Evolutionary conservation across 2,329 filamentous ascomycete genomes (phyloP).

Genomic region (Myriosclerotinia curreyana): DNA sequence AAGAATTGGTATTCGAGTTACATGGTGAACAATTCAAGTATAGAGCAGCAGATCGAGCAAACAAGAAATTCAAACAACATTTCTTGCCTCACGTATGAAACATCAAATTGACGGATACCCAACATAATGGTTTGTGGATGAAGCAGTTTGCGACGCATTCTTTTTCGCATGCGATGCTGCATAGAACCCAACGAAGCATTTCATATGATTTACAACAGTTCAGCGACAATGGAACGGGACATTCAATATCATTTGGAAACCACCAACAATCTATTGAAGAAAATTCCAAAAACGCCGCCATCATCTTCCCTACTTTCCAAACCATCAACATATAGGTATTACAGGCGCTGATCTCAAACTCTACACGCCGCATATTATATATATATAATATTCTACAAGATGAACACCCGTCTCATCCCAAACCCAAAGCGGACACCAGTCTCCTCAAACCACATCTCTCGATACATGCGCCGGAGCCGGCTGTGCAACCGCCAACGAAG

Average conservation of each 20-base stretch:
- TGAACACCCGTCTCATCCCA: neutral
- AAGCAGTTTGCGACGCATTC: too few species aligned
- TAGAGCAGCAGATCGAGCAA: conserved; percentile 78
- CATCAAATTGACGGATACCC: neutral
- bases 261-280: neutral
- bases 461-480: conserved; percentile 1
- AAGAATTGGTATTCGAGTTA: conserved; percentile 73
- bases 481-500: neutral
- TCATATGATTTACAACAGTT: neutral
- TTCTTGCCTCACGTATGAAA: conserved; percentile 70
- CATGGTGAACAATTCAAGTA: conserved; percentile 84
- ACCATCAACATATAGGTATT: neutral
- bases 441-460: conserved; percentile 1
- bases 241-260: neutral
- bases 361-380: neutral
- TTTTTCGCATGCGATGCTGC: neutral
- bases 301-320: neutral
- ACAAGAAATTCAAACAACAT: conserved; percentile 87
- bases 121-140: neutral
- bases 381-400: neutral
- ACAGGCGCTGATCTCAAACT: neutral
- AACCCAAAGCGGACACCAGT: neutral
- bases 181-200: neutral
- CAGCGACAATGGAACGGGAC: neutral
- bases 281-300: neutral